These are phyloP conservation scores for Saccharomycopsis sp. DNA, from an alignment of 805 yeast species.

Conservation along the genomic window DNA sequence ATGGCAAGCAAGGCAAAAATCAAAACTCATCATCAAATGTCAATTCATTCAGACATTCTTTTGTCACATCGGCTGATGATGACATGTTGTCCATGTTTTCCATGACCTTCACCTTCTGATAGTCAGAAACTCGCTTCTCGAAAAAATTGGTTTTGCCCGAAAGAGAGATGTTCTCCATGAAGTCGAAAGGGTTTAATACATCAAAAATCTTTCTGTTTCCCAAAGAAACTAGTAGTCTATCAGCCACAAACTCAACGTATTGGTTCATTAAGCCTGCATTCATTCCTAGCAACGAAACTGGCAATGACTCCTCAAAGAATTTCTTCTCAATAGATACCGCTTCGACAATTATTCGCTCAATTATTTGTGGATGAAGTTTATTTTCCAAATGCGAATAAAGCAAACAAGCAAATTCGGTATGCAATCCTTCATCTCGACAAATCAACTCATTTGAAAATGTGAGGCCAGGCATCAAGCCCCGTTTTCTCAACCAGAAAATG, in stretches of 20 bases:
- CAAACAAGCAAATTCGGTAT: constrained; percentile 96
- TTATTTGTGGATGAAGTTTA: constrained; percentile 74
- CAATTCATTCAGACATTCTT: neutral
- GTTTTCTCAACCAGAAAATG: constrained; percentile 96
- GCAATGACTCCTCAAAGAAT: constrained; percentile 91
- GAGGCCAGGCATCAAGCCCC: constrained; percentile 98
- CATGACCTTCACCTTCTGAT: constrained; percentile 99
- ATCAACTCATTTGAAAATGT: constrained; percentile 96
- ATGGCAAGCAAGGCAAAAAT: neutral
- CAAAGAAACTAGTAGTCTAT: constrained; percentile 81
- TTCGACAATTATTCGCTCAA: constrained; percentile 82
- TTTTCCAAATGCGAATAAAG: constrained; percentile 86
- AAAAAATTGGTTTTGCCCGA: constrained; percentile 99
- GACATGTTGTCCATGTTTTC: constrained; percentile 40
- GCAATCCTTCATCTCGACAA: constrained; percentile 97
- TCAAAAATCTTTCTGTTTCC: constrained; percentile 87
- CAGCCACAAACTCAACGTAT: constrained; percentile 96
- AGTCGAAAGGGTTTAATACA: constrained; percentile 90
- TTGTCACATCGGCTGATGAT: neutral
- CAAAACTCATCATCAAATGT: constrained; percentile 18
- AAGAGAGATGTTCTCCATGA: constrained; percentile 96
- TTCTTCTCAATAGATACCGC: constrained; percentile 93
- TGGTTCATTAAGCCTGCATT: constrained; percentile 90
- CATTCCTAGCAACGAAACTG: constrained; percentile 91
- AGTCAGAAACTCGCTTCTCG: constrained; percentile 97